These are phyloP conservation scores for Leishmania guyanensis DNA, from an alignment of 208 protist species.

Conservation along the genomic window DNA sequence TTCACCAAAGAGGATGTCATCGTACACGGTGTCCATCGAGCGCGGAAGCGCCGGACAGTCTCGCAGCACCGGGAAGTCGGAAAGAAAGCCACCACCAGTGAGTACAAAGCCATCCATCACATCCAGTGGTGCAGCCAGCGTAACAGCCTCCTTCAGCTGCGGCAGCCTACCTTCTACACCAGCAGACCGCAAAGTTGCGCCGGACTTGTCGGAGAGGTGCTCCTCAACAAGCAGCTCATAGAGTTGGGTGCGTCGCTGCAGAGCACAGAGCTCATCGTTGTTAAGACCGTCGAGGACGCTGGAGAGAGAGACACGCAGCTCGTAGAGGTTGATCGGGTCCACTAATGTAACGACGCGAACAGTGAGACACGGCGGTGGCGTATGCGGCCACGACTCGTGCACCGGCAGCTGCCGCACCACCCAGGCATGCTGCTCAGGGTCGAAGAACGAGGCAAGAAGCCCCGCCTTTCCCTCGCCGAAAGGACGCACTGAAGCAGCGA, in stretches of 20 bases:
- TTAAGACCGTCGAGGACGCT: conserved; percentile 29
- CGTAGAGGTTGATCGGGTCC: conserved; percentile 48
- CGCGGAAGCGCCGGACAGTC: conserved; percentile 35
- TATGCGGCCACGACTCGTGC: conserved; percentile 23
- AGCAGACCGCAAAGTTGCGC: conserved; percentile 6
- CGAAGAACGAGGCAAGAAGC: conserved; percentile 61
- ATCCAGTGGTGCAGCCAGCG: conserved; percentile 36
- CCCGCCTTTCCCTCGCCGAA: conserved; percentile 34
- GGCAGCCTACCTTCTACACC: conserved; percentile 17
- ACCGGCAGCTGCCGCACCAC: conserved; percentile 51
- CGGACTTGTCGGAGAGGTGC: conserved; percentile 17
- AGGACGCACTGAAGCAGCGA: conserved; percentile 36
- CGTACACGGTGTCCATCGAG: conserved; percentile 28
- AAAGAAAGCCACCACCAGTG: conserved; percentile 58
- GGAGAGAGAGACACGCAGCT: conserved; percentile 41
- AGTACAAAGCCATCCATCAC: conserved; percentile 48
- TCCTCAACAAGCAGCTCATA: conserved; percentile 19
- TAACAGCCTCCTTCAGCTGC: conserved; percentile 22
- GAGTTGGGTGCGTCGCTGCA: conserved; percentile 38
- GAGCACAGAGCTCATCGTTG: conserved; percentile 37
- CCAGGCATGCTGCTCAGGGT: conserved; percentile 49
- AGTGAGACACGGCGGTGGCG: conserved; percentile 24
- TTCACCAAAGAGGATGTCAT: conserved; percentile 17
- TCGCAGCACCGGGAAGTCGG: conserved; percentile 55
- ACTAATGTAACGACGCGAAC: conserved; percentile 46